These are phyloP conservation scores for Phlebiopsis gigantea DNA, from an alignment of 768 basidiomycete genomes.

Conservation along the genomic window DNA sequence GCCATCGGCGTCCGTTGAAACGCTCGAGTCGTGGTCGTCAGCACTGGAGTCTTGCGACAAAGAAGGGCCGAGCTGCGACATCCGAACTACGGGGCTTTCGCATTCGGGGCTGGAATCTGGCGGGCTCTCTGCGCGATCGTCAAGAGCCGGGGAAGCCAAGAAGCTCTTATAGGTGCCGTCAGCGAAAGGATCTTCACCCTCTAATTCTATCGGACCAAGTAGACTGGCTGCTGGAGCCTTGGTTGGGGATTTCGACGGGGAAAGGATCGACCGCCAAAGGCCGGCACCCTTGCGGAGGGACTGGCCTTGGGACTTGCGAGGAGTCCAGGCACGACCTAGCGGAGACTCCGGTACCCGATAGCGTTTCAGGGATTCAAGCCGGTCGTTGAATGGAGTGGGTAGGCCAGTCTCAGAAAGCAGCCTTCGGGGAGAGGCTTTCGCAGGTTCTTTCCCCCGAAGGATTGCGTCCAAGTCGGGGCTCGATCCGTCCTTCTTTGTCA, in stretches of 20 bases:
- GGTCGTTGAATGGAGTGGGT: conserved; percentile 14
- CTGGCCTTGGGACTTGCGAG: conserved; percentile 1
- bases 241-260: conserved; percentile 6
- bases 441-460: neutral
- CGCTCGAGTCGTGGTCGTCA: neutral
- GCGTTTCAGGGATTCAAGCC: conserved; percentile 9
- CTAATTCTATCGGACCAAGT: conserved; percentile 24
- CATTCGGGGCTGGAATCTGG: conserved; percentile 23
- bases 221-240: conserved; percentile 2
- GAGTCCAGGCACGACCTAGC: conserved; percentile 12
- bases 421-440: conserved; percentile 12
- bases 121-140: conserved; percentile 28
- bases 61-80: conserved; percentile 9
- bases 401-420: conserved; percentile 16
- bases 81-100: conserved; percentile 48
- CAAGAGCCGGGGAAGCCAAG: conserved; percentile 16
- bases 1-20: neutral
- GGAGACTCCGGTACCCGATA: conserved; percentile 14
- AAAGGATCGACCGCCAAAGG: conserved; percentile 10
- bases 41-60: conserved; percentile 3
- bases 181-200: conserved; percentile 20
- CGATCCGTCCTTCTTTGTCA: conserved; percentile 1
- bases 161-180: conserved; percentile 10
- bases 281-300: neutral
- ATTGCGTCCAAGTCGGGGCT: neutral